Evolutionary conservation across 345 rosid species (phyloP).

Genomic region (Lumnitzera racemosa): DNA sequence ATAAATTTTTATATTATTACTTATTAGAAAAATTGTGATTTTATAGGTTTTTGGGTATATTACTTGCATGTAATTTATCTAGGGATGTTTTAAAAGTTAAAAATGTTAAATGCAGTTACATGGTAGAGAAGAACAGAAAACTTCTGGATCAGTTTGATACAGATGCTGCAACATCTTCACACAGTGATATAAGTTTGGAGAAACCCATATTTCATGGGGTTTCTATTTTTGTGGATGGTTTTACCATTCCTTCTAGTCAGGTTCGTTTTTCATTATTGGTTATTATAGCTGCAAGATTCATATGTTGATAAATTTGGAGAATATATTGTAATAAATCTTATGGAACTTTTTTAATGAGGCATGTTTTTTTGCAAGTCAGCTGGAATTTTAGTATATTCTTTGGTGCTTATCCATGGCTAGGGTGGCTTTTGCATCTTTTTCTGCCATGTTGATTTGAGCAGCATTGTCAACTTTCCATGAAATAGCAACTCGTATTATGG

Average conservation of each 20-base stretch:
- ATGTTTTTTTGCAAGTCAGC: too few species aligned
- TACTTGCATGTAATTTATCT: neutral
- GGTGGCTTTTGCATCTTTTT: neutral
- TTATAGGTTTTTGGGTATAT: neutral
- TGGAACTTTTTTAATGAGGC: too few species aligned
- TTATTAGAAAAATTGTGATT: neutral
- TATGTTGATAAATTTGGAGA: too few species aligned
- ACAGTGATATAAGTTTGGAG: conserved; percentile 28
- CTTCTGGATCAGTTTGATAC: conserved; percentile 63
- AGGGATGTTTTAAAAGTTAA: conserved; percentile 1
- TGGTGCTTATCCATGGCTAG: too few species aligned
- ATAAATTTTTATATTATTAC: too few species aligned
- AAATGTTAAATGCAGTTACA: conserved; percentile 44
- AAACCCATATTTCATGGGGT: conserved; percentile 70
- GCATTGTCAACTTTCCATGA: too few species aligned
- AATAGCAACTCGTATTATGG: too few species aligned
- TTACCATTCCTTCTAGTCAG: conserved; percentile 88
- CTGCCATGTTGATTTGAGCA: neutral
- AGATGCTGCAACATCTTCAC: conserved; percentile 47
- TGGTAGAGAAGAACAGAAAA: conserved; percentile 75
- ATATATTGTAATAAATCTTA: too few species aligned
- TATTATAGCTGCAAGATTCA: neutral
- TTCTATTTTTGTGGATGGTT: conserved; percentile 90
- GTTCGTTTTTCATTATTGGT: conserved; percentile 20
- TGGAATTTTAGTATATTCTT: too few species aligned